Evolutionary conservation across 2,329 filamentous ascomycete genomes (phyloP), one percentile per base, ranked within the genome.

Genomic region (Tolypocladium album): DNA sequence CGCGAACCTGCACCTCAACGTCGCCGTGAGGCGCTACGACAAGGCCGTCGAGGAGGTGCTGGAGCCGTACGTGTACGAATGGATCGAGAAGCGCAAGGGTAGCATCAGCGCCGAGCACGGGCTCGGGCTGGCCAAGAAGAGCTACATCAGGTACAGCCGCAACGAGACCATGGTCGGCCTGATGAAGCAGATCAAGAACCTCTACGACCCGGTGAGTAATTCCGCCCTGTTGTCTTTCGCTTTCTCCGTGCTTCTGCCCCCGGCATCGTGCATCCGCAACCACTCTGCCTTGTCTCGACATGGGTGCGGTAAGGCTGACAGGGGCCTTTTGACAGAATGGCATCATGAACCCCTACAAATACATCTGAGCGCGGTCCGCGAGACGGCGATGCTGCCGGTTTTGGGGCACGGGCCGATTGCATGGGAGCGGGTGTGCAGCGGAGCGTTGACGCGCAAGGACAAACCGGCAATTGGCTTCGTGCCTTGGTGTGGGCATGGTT

Each of bases 301-400:
- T 24, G 58, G 43, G 34, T 27, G 34, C 34, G 50, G 59, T 64
- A 65, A 60, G 64, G 64, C 68, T 71, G 65, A 71, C 68, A 64
- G 57, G 60, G 58, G 58, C 56, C 43, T 43, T 61, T 56, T 55
- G 58, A 27, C 68, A 96, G 91, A 96, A 96, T 67, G 92, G 92
- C 56, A 97, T 97, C 75, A 95, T 97, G 91, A 97, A 97, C 76
- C 93, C 93, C 0, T 97, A 97, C 80, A 97, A 97, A 77, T 97
- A 97, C 74, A 88, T 97, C 65, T 88, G 27, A 59, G 55, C 24
- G n/a, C 22, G 40, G 17, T 5, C 17, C 50, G 17, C 5, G 20
- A 22, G 20, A 22, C 50, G 31, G 50, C 27, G 20, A 22, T 36
- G 20, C 20, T 36, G 50, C 50, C 50, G 20, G 20, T 22, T 55